Base-by-base conservation (phyloP, 805 yeast genomes). In the Candida maltosa region DNA sequence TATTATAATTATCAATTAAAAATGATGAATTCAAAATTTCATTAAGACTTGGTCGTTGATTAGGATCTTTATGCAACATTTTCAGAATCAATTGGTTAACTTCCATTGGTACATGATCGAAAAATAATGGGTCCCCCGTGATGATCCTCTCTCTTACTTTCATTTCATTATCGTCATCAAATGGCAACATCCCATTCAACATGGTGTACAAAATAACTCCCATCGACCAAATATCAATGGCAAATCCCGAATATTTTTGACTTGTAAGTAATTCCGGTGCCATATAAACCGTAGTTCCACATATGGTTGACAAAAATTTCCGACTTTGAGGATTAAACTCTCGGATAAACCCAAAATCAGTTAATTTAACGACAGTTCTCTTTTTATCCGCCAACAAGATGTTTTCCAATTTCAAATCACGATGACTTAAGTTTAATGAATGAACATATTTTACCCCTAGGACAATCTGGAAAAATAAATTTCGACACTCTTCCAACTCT, bases 281-380 rank as follows among this genome's bases (percentile, higher is more conserved):
- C 96, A 91, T 89, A 55, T 91, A 91, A 3, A 87, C 94, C 1
- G 88, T 79, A 0, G 97, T 91, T 3, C 98, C 98, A 60, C 98
- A 91, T 1, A 88, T 70, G 0, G 96, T 93, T 32, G 82, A 84
- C 22, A 91, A 60, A 31, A 82, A 58, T 4, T 70, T 60, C 32
- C 82, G 68, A 26, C 48, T 51, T 23, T 46, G 50, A 2, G 70
- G 71, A 34, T 58, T 62, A 43, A 51, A 77, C 48, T 87, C 96
- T 42, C 97, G 69, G 0, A 96, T 87, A 56, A 91, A 91, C 0
- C 98, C 98, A 60, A 91, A 89, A 62, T 91, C 98, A 5, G 95
- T 81, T 34, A 91, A 62, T 55, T 88, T 88, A 15, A 86, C 78
- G 31, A 78, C 68, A 16, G 76, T 62, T 39, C 71, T 69, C 45